Evolutionary conservation across 441 rosid species (phyloP).

Genomic region (Theobroma grandiflorum): DNA sequence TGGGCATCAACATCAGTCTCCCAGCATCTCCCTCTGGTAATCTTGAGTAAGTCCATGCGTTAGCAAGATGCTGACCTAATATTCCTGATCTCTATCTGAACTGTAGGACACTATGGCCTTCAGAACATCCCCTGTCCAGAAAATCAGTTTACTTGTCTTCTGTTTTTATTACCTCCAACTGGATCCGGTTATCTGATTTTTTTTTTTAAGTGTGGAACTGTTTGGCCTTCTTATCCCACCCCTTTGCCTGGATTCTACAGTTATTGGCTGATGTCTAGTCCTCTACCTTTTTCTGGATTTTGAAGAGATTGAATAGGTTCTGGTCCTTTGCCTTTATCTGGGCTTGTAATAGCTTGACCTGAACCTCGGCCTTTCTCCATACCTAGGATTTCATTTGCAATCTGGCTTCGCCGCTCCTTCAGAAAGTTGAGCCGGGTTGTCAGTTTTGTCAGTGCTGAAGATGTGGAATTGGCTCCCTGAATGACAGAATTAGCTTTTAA

Average conservation of each 20-base stretch:
- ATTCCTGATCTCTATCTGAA: constrained; percentile 47
- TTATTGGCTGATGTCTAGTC: constrained; percentile 39
- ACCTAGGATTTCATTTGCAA: constrained; percentile 67
- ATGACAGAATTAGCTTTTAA: background rate
- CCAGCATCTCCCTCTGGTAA: background rate
- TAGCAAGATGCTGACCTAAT: constrained; percentile 39
- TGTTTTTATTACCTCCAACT: constrained; percentile 31
- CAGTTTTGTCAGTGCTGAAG: constrained; percentile 77
- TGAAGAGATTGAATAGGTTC: constrained; percentile 29
- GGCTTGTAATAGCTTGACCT: constrained; percentile 31
- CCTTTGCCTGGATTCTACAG: constrained; percentile 30
- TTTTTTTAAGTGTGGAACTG: constrained; percentile 30
- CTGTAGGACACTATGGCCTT: constrained; percentile 39
- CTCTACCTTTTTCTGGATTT: constrained; percentile 37
- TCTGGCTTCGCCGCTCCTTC: constrained; percentile 83
- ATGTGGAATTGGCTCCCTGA: constrained; percentile 61
- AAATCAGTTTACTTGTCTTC: constrained; percentile 32
- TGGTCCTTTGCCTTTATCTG: constrained; percentile 42
- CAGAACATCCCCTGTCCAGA: constrained; percentile 52
- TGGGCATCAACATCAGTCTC: constrained; percentile 21
- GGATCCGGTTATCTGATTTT: constrained; percentile 37
- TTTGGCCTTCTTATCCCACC: constrained; percentile 28
- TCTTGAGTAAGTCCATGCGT: constrained; percentile 53
- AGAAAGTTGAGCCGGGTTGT: constrained; percentile 80
- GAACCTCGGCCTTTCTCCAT: constrained; percentile 56